Conservation (phyloP, 225 moss, liverwort and hornwort species). For the Pseudisothecium myosuroides region DNA sequence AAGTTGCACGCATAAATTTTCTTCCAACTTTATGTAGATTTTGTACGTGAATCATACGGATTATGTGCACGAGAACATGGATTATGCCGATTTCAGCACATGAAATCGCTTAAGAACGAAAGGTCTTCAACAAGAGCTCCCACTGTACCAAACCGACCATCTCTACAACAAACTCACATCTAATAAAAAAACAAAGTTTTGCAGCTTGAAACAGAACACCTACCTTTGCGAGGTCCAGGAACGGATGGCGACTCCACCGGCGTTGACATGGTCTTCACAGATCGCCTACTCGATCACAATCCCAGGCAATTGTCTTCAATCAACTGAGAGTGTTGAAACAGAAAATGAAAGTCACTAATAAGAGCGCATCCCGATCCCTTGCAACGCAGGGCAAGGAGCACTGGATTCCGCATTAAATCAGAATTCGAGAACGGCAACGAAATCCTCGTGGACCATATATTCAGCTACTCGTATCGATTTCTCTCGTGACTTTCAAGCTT, state of each 20-base stretch:
- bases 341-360: neutral
- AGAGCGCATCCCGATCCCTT: neutral
- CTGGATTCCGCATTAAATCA: neutral
- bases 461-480: neutral
- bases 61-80: neutral
- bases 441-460: too few relatives aligned
- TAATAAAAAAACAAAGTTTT: neutral
- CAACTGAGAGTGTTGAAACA: neutral
- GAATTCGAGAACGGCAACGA: neutral
- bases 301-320: neutral
- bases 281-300: neutral
- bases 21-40: neutral
- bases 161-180: neutral
- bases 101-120: neutral
- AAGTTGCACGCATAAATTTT: neutral
- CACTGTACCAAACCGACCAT: neutral
- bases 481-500: neutral
- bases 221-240: conserved; percentile 21
- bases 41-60: neutral
- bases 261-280: neutral
- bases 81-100: neutral
- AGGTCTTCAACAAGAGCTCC: neutral
- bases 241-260: neutral
- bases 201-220: neutral
- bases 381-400: neutral